Percentiles rank a stretch among this genome's conserved stretches.
Conservation (phyloP, 371 early-diverging fungal species). For the Chytridium lagenaria region DNA sequence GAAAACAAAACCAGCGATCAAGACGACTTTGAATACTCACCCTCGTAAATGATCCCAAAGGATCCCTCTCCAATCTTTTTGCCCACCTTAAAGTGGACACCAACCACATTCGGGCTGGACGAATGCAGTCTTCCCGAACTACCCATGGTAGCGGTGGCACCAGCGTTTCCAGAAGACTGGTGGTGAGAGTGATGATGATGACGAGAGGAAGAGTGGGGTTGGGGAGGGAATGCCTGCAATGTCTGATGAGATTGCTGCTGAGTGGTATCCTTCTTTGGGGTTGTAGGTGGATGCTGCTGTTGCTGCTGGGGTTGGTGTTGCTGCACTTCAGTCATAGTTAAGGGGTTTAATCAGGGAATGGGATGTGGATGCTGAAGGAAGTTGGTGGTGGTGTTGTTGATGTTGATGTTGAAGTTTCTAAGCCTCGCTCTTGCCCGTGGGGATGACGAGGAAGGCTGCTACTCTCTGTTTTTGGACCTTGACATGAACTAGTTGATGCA, state of each 20-base stretch:
- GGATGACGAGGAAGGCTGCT: neutral
- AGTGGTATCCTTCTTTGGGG: slow-evolving; percentile 11
- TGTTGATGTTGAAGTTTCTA: neutral
- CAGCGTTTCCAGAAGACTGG: neutral
- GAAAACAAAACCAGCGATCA: too few species aligned
- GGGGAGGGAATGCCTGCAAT: neutral
- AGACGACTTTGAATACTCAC: too few species aligned
- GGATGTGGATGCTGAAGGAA: neutral
- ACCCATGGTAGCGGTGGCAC: neutral
- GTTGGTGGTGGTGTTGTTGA: neutral
- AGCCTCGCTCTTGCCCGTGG: neutral
- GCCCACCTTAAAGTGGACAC: slow-evolving; percentile 93
- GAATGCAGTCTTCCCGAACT: slow-evolving; percentile 21
- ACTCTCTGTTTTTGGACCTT: slow-evolving; percentile 3
- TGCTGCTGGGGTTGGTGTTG: slow-evolving; percentile 5
- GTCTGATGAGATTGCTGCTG: neutral
- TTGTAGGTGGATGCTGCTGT: neutral
- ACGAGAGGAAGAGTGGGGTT: slow-evolving; percentile 7
- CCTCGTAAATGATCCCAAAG: slow-evolving; percentile 98
- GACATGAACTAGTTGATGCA: too few species aligned
- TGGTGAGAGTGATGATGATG: slow-evolving; percentile 11
- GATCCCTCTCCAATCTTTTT: slow-evolving; percentile 96
- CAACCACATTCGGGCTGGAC: slow-evolving; percentile 67
- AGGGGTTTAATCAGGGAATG: neutral
- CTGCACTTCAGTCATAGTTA: slow-evolving; percentile 11